These are phyloP conservation scores for Pythium aquatile DNA, from an alignment of 352 stramenopile species.

Conservation along the genomic window DNA sequence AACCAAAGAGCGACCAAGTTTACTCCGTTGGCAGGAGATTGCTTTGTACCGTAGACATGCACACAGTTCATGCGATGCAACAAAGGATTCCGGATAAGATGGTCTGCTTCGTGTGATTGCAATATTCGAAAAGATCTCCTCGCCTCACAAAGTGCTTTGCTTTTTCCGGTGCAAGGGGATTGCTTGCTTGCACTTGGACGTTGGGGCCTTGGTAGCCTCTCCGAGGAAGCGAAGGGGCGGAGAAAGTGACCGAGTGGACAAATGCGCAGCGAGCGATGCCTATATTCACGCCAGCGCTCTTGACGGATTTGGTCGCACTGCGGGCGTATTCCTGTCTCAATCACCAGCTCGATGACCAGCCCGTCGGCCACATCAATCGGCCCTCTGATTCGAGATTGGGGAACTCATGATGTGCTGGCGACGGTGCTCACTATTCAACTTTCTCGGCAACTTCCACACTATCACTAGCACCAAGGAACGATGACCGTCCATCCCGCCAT, in stretches of 20 bases:
- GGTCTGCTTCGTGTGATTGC: no score
- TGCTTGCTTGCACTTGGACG: no score
- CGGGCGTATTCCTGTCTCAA: background rate
- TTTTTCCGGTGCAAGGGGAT: background rate
- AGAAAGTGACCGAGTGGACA: background rate
- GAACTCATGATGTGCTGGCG: background rate
- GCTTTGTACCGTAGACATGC: slow-evolving; percentile 38
- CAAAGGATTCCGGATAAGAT: background rate
- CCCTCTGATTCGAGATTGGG: background rate
- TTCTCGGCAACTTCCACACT: background rate
- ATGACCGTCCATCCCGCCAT: background rate
- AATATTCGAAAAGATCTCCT: background rate
- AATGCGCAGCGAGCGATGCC: background rate
- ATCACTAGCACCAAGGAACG: background rate
- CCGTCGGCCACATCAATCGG: background rate
- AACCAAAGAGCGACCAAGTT: no score
- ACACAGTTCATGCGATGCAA: background rate
- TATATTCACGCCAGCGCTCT: background rate
- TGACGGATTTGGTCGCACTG: background rate
- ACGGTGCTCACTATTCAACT: background rate
- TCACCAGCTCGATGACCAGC: background rate
- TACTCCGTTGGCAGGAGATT: no score
- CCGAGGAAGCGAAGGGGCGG: background rate
- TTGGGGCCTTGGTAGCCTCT: no score
- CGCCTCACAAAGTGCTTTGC: background rate